phyloP scores from a whole-genome alignment of 805 yeast genomes.

The Zygoascus tannicola region DNA sequence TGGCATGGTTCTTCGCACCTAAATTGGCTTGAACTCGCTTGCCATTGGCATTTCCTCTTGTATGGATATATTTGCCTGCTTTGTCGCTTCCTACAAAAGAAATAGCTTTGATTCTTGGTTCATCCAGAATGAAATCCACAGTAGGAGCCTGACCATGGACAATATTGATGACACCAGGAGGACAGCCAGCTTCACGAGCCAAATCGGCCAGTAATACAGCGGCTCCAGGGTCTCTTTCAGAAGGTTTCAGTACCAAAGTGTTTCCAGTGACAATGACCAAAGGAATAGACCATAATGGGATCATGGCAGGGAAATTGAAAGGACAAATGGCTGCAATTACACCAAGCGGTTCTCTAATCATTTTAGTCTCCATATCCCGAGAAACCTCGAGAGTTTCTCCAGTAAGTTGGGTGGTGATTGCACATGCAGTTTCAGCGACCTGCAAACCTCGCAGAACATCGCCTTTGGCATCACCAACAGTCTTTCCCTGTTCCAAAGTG shows the following conservation, averaged over 20 bases:
- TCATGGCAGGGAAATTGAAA: constrained; percentile 81
- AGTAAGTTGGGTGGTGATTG: constrained; percentile 49
- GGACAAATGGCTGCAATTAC: constrained; percentile 73
- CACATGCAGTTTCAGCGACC: constrained; percentile 69
- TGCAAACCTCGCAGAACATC: constrained; percentile 69
- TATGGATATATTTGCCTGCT: constrained; percentile 67
- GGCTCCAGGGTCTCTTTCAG: constrained; percentile 77
- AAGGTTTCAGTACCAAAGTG: constrained; percentile 58
- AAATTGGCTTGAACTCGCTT: constrained; percentile 70
- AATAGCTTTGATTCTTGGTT: constrained; percentile 65
- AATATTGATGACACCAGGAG: constrained; percentile 61
- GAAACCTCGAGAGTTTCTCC: constrained; percentile 61
- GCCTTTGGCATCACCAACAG: constrained; percentile 65
- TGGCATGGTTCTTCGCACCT: constrained; percentile 73
- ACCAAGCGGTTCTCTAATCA: constrained; percentile 64
- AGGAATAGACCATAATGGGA: constrained; percentile 61
- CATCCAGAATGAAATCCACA: constrained; percentile 60
- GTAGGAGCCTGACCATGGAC: constrained; percentile 69
- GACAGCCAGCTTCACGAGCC: constrained; percentile 64
- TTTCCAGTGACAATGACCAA: constrained; percentile 61
- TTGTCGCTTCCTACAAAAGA: constrained; percentile 74
- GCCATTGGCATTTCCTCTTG: constrained; percentile 55
- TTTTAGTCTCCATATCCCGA: constrained; percentile 65
- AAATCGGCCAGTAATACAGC: constrained; percentile 66
- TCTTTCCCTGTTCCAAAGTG: constrained; percentile 68